Conservation (phyloP, 495 filamentous ascomycete species). For the Pseudoneurospora amorphoporcata region DNA sequence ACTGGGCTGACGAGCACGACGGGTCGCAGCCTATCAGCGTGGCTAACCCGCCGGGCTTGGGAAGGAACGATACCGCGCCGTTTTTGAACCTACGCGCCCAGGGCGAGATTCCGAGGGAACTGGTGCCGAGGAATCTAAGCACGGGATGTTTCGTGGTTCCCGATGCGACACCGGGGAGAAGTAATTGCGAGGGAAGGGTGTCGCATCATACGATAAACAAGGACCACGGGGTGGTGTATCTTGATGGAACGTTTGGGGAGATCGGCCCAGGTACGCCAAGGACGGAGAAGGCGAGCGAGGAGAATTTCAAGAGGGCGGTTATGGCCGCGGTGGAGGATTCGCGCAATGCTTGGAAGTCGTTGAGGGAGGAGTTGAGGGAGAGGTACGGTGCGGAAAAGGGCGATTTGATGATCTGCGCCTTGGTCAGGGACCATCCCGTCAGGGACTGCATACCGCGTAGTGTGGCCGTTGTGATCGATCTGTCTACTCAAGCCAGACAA, state of each 20-base stretch:
- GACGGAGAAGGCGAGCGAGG: not conserved
- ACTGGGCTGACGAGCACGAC: slow-evolving; percentile 17
- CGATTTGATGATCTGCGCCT: slow-evolving; percentile 18
- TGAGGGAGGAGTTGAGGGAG: slow-evolving; percentile 7
- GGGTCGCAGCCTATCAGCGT: slow-evolving; percentile 10
- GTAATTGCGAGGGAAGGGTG: slow-evolving; percentile 13
- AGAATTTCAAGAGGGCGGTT: slow-evolving; percentile 15
- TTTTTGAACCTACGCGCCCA: slow-evolving; percentile 14
- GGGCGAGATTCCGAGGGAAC: slow-evolving; percentile 8
- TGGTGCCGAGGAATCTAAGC: slow-evolving; percentile 15
- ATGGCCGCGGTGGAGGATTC: slow-evolving; percentile 11
- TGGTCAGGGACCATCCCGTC: slow-evolving; percentile 18
- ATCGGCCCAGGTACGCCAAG: slow-evolving; percentile 8
- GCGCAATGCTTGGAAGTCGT: slow-evolving; percentile 8
- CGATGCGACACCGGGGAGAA: slow-evolving; percentile 9
- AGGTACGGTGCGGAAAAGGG: slow-evolving; percentile 10
- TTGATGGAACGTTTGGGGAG: slow-evolving; percentile 14
- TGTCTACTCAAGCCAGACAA: not conserved
- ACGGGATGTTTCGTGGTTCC: slow-evolving; percentile 19
- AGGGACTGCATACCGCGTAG: slow-evolving; percentile 8
- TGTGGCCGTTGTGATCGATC: not conserved
- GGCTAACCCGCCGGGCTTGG: slow-evolving; percentile 17
- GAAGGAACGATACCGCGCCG: slow-evolving; percentile 10
- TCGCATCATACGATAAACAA: slow-evolving; percentile 17
- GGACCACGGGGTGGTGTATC: slow-evolving; percentile 16